These are phyloP conservation scores for Sporisorium exsertum DNA, from an alignment of 1,284 basidiomycete genomes.

Conservation along the genomic window DNA sequence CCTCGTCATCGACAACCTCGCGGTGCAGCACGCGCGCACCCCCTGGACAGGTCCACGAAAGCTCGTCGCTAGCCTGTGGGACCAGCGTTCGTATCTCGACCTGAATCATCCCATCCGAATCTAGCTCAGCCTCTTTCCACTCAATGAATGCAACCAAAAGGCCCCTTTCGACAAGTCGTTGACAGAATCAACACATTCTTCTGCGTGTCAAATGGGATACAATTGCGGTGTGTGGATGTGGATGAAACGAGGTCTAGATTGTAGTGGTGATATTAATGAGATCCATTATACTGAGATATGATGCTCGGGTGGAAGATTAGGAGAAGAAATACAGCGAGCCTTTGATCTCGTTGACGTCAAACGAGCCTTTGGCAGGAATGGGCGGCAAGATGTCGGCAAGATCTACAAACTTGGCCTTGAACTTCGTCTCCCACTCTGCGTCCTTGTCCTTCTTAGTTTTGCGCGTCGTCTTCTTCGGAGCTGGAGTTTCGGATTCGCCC, in stretches of 20 bases:
- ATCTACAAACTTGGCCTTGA: conserved; percentile 75
- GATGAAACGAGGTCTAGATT: conserved; percentile 1
- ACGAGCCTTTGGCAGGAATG: conserved; percentile 85
- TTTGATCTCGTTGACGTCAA: conserved; percentile 84
- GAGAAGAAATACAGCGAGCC: conserved; percentile 67
- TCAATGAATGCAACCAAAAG: neutral
- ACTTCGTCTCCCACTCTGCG: conserved; percentile 37
- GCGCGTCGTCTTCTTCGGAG: conserved; percentile 7
- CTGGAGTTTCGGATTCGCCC: conserved; percentile 8
- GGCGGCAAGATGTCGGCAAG: conserved; percentile 83
- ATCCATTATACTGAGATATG: neutral
- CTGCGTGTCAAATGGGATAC: neutral
- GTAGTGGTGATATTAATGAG: conserved; percentile 5
- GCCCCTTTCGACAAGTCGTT: too few species aligned
- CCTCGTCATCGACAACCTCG: conserved; percentile 51
- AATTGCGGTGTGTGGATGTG: conserved; percentile 14
- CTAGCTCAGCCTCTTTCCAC: conserved; percentile 6
- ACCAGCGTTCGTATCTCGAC: conserved; percentile 41
- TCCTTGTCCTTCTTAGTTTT: conserved; percentile 31
- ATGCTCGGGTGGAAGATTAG: conserved; percentile 13
- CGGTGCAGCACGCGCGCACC: conserved; percentile 49
- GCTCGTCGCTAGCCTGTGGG: conserved; percentile 51
- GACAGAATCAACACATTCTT: too few species aligned
- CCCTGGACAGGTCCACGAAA: conserved; percentile 49
- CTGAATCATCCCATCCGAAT: conserved; percentile 26